These are phyloP conservation scores for Aspergillus sclerotialis DNA, from an alignment of 2,329 filamentous ascomycete genomes.

Conservation along the genomic window DNA sequence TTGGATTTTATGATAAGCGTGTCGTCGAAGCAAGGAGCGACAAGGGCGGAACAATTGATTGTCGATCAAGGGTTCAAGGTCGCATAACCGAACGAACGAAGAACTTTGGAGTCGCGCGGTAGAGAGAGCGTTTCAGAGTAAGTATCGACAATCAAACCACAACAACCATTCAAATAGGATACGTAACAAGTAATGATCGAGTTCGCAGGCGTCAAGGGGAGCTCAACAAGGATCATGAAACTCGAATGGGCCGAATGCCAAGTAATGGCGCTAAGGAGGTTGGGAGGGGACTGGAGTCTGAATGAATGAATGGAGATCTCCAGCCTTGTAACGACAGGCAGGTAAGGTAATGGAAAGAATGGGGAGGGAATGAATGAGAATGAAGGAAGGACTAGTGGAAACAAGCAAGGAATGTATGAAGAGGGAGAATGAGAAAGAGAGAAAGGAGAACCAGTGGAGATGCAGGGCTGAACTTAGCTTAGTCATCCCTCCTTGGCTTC, in stretches of 20 bases:
- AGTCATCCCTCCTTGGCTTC: too few relatives aligned
- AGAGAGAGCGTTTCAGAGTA: constrained; percentile 3
- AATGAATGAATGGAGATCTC: constrained; percentile 4
- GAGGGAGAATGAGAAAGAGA: constrained; percentile 1
- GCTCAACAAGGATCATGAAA: neutral
- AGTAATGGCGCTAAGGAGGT: too few relatives aligned
- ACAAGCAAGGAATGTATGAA: constrained; percentile 4
- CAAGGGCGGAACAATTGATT: constrained; percentile 3
- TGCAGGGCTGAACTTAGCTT: too few relatives aligned
- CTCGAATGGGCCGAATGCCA: neutral
- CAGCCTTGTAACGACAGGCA: too few relatives aligned
- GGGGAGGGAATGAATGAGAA: constrained; percentile 2
- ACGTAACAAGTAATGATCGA: neutral
- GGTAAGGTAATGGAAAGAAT: constrained; percentile 1
- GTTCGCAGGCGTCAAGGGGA: too few relatives aligned
- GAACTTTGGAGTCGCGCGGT: too few relatives aligned
- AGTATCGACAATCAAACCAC: constrained; percentile 3
- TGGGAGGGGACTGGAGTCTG: too few relatives aligned
- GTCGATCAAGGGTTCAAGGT: constrained; percentile 7
- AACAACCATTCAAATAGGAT: neutral
- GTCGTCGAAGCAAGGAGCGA: constrained; percentile 12
- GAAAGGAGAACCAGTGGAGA: constrained; percentile 1
- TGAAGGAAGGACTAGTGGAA: constrained; percentile 1
- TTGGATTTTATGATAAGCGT: too few relatives aligned
- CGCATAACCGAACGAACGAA: constrained; percentile 13